Evolutionary conservation across 2,329 filamentous ascomycete species (phyloP), one percentile per base, ranked within the genome.

Genomic region (Teratosphaeria nubilosa): DNA sequence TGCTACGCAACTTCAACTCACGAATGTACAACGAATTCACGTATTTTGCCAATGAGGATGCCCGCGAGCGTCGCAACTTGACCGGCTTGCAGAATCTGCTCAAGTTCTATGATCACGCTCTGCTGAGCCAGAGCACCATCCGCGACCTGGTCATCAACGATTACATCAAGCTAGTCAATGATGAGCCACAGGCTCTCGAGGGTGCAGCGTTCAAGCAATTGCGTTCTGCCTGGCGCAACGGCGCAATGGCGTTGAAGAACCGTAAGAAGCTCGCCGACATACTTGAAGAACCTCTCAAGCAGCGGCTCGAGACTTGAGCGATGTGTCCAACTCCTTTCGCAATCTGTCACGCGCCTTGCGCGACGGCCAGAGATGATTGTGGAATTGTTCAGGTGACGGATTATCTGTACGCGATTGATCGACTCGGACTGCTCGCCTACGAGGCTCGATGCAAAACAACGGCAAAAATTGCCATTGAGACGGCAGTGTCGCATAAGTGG

Each of bases 11-110:
- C 73, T 90, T 91, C 80, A 88, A 91, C 72, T 77, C 80, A 59
- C 78, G 77, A 69, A 88, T 91, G 83, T 91, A 91, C 75, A 77
- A 82, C 69, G 87, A 91, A 71, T 90, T 91, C 75, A 82, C 83
- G 63, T 76, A 77, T 66, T 78, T 82, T 70, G 87, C 87, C 57
- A 74, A 86, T 61, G 82, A 86, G 68, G 87, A 91, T 73, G 77
- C 80, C 57, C 71, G 73, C 58, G 72, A 78, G 62, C 76, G 76
- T 66, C 74, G 75, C 66, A 78, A 78, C 60, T 75, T 76, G 59
- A 75, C 75, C 62, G 87, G 87, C 54, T 75, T 88, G 68, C 78
- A 78, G 59, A 81, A 81, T 69, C 76, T 90, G 57, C 75, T 88
- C 65, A 80, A 81, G 53, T 89, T 85, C 71, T 88, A 88, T 70